A percentile compares a stretch with the other conserved stretches of the same genome.
Conservation (phyloP, 2,329 filamentous ascomycete species). For the Trichoderma brevicompactum region DNA sequence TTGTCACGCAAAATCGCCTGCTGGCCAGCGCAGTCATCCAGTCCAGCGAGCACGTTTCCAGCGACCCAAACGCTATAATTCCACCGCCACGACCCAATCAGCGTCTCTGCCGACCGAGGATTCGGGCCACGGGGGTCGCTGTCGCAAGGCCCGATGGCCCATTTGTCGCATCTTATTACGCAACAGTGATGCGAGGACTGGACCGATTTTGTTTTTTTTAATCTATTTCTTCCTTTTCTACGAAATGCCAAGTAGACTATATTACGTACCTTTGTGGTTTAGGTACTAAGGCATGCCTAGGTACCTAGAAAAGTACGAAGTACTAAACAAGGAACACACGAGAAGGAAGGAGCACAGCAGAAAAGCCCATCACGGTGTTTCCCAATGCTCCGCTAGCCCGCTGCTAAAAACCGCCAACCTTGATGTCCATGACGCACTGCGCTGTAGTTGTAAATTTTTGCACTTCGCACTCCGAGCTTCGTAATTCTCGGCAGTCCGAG, state of each 20-base stretch:
- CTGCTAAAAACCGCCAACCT: slow-evolving; percentile 1
- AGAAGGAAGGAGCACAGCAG: neutral
- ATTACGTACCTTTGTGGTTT: no score
- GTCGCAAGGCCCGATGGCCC: neutral
- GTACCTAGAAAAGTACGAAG: no score
- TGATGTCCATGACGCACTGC: slow-evolving; percentile 24
- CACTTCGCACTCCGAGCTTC: no score
- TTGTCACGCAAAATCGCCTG: slow-evolving; percentile 22
- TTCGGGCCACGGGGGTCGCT: slow-evolving; percentile 15
- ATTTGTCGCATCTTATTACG: slow-evolving; percentile 29
- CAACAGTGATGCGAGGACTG: slow-evolving; percentile 30
- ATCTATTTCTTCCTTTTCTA: neutral
- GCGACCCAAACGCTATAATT: slow-evolving; percentile 17
- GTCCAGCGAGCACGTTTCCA: slow-evolving; percentile 30
- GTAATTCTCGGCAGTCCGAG: no score
- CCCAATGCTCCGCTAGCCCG: neutral
- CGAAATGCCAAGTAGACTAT: no score
- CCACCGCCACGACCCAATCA: slow-evolving; percentile 21
- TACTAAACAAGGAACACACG: neutral
- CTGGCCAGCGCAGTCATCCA: slow-evolving; percentile 10
- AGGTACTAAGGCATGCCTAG: no score
- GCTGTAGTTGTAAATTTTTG: no score
- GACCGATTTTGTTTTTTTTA: neutral
- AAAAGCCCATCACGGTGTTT: slow-evolving; percentile 13
- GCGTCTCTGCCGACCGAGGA: neutral